Conservation (phyloP, 768 basidiomycete genomes). For the Phylloporus arenicola region DNA sequence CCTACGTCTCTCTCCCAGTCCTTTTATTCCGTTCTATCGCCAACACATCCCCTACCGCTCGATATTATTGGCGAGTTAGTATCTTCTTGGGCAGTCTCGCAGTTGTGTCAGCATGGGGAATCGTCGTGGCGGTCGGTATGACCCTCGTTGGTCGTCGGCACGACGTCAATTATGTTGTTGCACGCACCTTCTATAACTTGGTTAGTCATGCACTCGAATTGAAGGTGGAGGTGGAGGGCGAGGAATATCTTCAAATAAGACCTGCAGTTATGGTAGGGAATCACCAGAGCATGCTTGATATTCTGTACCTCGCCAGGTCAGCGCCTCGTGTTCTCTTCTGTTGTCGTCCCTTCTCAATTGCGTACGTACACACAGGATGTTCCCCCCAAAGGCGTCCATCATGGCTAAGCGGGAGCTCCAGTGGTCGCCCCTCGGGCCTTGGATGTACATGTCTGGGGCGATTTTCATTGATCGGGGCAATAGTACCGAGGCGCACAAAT, state of each 20-base stretch:
- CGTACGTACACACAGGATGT: conserved; percentile 46
- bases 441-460: conserved; percentile 83
- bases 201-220: conserved; percentile 62
- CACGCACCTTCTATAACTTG: conserved; percentile 72
- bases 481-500: conserved; percentile 63
- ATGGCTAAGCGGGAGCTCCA: conserved; percentile 91
- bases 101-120: conserved; percentile 66
- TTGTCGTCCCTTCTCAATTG: conserved; percentile 6
- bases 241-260: conserved; percentile 66
- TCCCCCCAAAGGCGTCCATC: conserved; percentile 78
- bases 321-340: conserved; percentile 24
- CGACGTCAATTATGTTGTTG: conserved; percentile 80
- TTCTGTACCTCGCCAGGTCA: conserved; percentile 76
- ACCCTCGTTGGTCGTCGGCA: conserved; percentile 60
- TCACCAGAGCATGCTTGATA: conserved; percentile 91
- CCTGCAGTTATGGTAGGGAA: conserved; percentile 81
- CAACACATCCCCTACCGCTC: conserved; percentile 46
- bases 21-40: conserved; percentile 60
- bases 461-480: conserved; percentile 90
- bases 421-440: conserved; percentile 85
- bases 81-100: conserved; percentile 69
- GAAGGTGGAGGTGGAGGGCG: conserved; percentile 75
- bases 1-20: conserved; percentile 70
- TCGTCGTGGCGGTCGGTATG: conserved; percentile 62
- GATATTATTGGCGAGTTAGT: conserved; percentile 70